Evolutionary conservation across 2,329 filamentous ascomycete genomes (phyloP).

Genomic region (Penicillium frequentans): DNA sequence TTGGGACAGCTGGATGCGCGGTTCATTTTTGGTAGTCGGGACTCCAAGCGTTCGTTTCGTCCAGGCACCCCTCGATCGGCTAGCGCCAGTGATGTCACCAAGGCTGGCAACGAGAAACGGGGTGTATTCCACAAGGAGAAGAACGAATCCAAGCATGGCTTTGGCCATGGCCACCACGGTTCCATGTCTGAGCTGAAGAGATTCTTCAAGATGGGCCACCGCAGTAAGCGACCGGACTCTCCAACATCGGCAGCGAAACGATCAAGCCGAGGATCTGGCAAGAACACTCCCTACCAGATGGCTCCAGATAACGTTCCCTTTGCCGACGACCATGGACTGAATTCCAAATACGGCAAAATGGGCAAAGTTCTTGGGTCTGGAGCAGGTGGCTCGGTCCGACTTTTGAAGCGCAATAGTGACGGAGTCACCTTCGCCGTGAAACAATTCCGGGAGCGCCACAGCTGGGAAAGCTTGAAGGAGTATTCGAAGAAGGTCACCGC

Average conservation of each 20-base stretch:
- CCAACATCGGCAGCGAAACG: constrained; percentile 62
- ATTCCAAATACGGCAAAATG: constrained; percentile 92
- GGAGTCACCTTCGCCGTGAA: constrained; percentile 95
- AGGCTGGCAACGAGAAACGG: constrained; percentile 51
- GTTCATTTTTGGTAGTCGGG: constrained; percentile 79
- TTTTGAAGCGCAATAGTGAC: constrained; percentile 92
- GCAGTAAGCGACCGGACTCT: constrained; percentile 64
- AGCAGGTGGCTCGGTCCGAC: constrained; percentile 86
- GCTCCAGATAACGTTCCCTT: constrained; percentile 67
- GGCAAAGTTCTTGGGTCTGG: constrained; percentile 91
- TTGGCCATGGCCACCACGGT: constrained; percentile 56
- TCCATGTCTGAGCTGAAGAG: constrained; percentile 95
- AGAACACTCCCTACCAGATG: constrained; percentile 56
- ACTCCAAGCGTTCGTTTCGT: constrained; percentile 59
- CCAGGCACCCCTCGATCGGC: constrained; percentile 47
- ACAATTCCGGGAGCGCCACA: constrained; percentile 88
- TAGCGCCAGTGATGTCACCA: constrained; percentile 43
- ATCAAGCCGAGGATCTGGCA: constrained; percentile 52
- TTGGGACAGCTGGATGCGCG: constrained; percentile 71
- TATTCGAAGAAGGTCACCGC: constrained; percentile 98
- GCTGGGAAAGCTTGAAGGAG: constrained; percentile 90
- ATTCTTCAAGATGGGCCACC: constrained; percentile 82
- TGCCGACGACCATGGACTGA: constrained; percentile 86
- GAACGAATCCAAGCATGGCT: constrained; percentile 51
- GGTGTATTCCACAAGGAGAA: constrained; percentile 56